Base-by-base conservation (phyloP, 345 rosid species). In the Lepidium didymum region DNA sequence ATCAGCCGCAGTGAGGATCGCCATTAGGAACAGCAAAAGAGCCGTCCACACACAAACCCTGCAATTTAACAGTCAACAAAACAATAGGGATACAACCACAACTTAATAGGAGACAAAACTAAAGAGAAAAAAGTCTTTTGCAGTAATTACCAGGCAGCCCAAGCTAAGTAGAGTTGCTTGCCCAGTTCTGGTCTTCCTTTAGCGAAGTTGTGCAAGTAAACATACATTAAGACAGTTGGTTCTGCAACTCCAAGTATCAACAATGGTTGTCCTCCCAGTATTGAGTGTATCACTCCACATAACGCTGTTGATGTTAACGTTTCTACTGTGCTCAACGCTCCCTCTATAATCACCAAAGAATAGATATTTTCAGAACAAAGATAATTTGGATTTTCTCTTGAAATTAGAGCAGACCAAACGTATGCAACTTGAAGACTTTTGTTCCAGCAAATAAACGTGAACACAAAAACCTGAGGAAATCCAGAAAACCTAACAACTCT, bases 21-120 rank as follows among this genome's bases (percentile, higher is more conserved):
- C 92, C 31, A 88, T 83, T 33, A 86, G 72, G 54, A 88, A 76
- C 38, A 92, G 86, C 77, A 88, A 67, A 56, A 90, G 67, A 47
- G 97, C 83, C 60, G 98, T 90, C 96, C 98, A 92, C 6, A 84
- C 88, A 67, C 98, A 90, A 11, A 90, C 89, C 98, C 98, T 88
- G 82, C 49, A 77, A 49, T 16, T 7, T 7, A 54, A 14, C 46
- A n/a, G 0, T 14, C 33, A 76, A 35, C 29, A 62, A 67, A 62
- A 35, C 31, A 29, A 53, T 19, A 14, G 2, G 59, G 8, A 13
- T 11, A 62, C 8, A 52, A 55, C 3, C 10, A 37, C 3, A 62
- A 18, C 37, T 56, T 56, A 14, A 33, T 25, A 40, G 38, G 18
- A 16, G 15, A 40, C 9, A 3, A 50, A 21, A 18, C 6, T 35